Evolutionary conservation across 176 grass and related monocot genomes (phyloP), one percentile per base, ranked within the genome.

Genomic region (Carex littledalei): DNA sequence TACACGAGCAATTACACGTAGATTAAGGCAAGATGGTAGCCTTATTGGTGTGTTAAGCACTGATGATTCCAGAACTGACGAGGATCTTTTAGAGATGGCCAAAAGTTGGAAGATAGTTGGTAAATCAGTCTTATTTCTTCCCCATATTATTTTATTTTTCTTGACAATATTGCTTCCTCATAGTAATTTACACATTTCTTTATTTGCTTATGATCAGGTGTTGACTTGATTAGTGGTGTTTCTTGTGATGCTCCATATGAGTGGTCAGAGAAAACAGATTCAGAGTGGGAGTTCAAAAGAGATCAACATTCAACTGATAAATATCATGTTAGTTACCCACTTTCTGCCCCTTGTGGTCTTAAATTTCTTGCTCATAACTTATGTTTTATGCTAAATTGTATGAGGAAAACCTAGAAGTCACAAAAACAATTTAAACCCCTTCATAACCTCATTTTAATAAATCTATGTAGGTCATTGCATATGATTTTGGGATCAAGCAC

Each of bases 401-500:
- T n/a, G n/a, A n/a, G n/a, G n/a, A n/a, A n/a, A n/a, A n/a, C n/a
- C n/a, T n/a, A n/a, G n/a, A n/a, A n/a, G n/a, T n/a, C n/a, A n/a
- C n/a, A n/a, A n/a, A n/a, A n/a, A n/a, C n/a, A n/a, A n/a, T n/a
- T n/a, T n/a, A n/a, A n/a, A n/a, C n/a, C n/a, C 11, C 6, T 86
- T 63, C n/a, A 60, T 87, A 20, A 55, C 1, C 8, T 79, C 4
- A 5, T 79, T 74, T 6, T 15, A 57, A 32, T 82, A 58, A 74
- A 41, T 84, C 70, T 1, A 78, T 17, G 1, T 86, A 98, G 95
- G 90, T 99, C 18, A 87, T 95, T 68, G 93, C 93, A 43, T 99
- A 94, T 84, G 96, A 99, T 90, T 99, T 99, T 86, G 96, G 96
- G 83, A 78, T 99, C 64, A 99, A 99, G 21, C 96, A 99, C 72